Evolutionary conservation across 106 monocot genomes (phyloP).

Genomic region (Dioscorea zingiberensis): DNA sequence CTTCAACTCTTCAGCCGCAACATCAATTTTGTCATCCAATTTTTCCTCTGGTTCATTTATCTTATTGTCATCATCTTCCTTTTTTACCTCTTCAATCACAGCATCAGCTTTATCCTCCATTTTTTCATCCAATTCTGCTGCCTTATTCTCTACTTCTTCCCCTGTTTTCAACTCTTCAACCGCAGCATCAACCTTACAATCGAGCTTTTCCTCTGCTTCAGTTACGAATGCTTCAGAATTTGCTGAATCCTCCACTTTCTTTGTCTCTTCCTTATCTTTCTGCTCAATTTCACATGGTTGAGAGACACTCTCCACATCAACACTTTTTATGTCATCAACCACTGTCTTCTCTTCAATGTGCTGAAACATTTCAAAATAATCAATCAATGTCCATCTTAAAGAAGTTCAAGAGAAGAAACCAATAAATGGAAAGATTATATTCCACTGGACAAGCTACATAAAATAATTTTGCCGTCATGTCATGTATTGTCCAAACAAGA

Average conservation of each 20-base stretch:
- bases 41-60: slow-evolving; percentile 10
- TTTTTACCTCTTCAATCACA: slow-evolving; percentile 14
- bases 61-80: no score
- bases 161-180: slow-evolving; percentile 15
- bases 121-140: no score
- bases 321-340: slow-evolving; percentile 3
- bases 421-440: no score
- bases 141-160: no score
- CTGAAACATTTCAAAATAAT: slow-evolving; percentile 3
- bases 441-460: no score
- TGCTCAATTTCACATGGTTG: not conserved
- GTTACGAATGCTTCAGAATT: not conserved
- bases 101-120: not conserved
- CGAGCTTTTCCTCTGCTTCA: slow-evolving; percentile 14
- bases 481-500: no score
- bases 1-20: slow-evolving; percentile 6
- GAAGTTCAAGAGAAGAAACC: no score
- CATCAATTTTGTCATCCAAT: not conserved
- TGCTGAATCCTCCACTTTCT: not conserved
- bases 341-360: slow-evolving; percentile 9
- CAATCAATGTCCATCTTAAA: no score
- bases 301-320: not conserved
- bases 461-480: no score
- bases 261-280: slow-evolving; percentile 3
- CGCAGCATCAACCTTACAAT: not conserved